Base-by-base conservation (phyloP, 176 grass and related monocot species). In the Phoenix dactylifera region DNA sequence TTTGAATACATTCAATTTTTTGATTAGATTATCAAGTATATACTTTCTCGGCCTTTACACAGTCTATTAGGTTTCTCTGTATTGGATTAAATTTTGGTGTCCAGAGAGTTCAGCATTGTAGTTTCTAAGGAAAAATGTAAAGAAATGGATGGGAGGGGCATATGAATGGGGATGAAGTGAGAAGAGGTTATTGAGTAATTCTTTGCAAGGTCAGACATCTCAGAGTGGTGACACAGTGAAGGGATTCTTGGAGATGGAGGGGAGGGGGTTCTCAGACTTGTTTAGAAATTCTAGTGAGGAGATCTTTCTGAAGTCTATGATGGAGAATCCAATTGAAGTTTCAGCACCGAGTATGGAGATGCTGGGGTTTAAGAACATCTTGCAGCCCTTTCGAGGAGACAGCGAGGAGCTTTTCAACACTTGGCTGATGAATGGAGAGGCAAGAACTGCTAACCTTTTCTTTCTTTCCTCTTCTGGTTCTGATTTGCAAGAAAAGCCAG, bases 371-470 rank as follows among this genome's bases (percentile, higher is more conserved):
- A 84, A 23, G 71, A 89, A 71, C 65, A 68, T 59, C 53, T 68
- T 73, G 0, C 86, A 84, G 26, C 54, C 70, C 35, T 80, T 85
- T 61, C 73, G 86, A 72, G 78, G 80, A 76, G 78, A 89, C 25
- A 85, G 82, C 19, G 81, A 89, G 67, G 79, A 89, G 50, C 59
- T 89, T 58, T 89, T 89, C 80, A 78, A 76, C 65, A 82, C 39
- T 55, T 89, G 86, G 81, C 82, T 89, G 18, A 89, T 79, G 86
- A 85, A 85, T 58, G 86, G 65, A 69, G 86, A 89, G 82, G 86
- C 63, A 82, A 85, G 74, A 57, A 75, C 68, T 82, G 51, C 7
- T 4, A 76, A 5, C 4, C 17, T 62, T 63, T 26, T 4, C 16
- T 54, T 2, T 50, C 10, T 12, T 44, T 44, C 10, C 2, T 12